phyloP scores from a whole-genome alignment of 2,329 filamentous ascomycete species.

The Aureobasidium vineae region DNA sequence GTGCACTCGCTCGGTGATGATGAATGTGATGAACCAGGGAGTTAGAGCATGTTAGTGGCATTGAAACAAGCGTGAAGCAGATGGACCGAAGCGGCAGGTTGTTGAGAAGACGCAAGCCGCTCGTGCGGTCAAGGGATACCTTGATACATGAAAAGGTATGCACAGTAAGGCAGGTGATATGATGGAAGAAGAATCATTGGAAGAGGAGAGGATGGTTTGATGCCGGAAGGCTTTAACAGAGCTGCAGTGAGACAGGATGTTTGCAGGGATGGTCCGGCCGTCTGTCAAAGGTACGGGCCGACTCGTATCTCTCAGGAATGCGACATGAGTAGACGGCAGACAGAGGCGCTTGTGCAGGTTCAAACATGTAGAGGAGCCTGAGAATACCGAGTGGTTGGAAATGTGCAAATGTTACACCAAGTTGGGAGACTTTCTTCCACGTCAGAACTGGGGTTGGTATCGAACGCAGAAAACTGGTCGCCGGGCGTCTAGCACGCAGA shows the following conservation, averaged over 20 bases:
- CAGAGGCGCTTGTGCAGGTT: conserved; percentile 20
- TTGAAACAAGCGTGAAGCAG: conserved; percentile 8
- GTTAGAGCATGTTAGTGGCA: not conserved
- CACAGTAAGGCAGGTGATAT: conserved; percentile 13
- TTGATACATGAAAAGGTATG: not conserved
- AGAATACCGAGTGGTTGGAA: conserved; percentile 26
- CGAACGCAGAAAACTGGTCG: not conserved
- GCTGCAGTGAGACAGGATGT: not conserved
- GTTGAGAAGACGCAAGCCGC: conserved; percentile 5
- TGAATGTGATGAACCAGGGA: not conserved
- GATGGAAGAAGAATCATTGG: not conserved
- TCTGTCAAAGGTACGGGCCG: conserved; percentile 12
- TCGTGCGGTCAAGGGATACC: conserved; percentile 3
- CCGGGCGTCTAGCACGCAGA: not conserved
- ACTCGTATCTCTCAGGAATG: not conserved
- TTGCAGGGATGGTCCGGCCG: not conserved
- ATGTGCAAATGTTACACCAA: not conserved
- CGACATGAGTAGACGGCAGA: conserved; percentile 5
- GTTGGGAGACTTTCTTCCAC: not conserved
- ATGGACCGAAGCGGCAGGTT: not conserved
- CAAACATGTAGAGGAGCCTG: conserved; percentile 3
- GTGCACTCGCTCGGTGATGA: not conserved
- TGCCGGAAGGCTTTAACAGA: not conserved
- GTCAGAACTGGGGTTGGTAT: not conserved
- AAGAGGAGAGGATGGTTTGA: conserved; percentile 3